A percentile compares a stretch with the other conserved stretches of the same genome.
Evolutionary conservation across 768 basidiomycete species (phyloP).

Genomic region (Psilocybe azurescens): DNA sequence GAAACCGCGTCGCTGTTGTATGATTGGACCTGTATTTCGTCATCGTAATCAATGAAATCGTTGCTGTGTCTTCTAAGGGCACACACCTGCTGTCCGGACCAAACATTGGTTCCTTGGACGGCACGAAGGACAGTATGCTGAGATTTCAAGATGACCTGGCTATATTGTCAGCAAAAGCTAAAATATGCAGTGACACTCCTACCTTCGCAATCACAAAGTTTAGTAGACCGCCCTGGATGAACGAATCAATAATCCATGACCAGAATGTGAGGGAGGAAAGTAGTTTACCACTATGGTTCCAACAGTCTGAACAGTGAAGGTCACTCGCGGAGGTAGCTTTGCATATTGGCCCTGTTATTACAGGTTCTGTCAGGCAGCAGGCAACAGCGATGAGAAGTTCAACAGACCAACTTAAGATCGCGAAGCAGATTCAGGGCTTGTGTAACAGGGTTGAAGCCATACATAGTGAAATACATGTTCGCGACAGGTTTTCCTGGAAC

Average conservation of each 20-base stretch:
- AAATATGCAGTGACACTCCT: conserved; percentile 15
- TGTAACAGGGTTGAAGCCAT: conserved; percentile 48
- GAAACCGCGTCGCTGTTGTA: conserved; percentile 59
- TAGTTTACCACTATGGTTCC: conserved; percentile 54
- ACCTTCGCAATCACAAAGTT: conserved; percentile 60
- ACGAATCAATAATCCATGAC: no score
- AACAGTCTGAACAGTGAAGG: conserved; percentile 56
- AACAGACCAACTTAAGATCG: conserved; percentile 55
- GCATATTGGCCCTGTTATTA: conserved; percentile 40
- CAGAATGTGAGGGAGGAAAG: neutral
- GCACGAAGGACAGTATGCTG: conserved; percentile 46
- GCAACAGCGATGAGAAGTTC: no score
- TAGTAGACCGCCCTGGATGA: conserved; percentile 46
- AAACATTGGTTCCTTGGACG: conserved; percentile 56
- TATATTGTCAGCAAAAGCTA: neutral
- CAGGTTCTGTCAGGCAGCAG: no score
- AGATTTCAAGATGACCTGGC: conserved; percentile 28
- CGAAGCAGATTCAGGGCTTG: conserved; percentile 55
- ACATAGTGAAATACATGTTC: conserved; percentile 50
- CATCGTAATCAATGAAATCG: neutral
- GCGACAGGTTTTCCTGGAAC: conserved; percentile 52
- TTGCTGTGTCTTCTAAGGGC: neutral
- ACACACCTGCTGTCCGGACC: conserved; percentile 56
- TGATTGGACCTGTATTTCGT: conserved; percentile 37
- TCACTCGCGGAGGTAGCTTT: conserved; percentile 64